Conservation (phyloP, 2,329 filamentous ascomycete genomes). For the Pseudogymnoascus destructans region DNA sequence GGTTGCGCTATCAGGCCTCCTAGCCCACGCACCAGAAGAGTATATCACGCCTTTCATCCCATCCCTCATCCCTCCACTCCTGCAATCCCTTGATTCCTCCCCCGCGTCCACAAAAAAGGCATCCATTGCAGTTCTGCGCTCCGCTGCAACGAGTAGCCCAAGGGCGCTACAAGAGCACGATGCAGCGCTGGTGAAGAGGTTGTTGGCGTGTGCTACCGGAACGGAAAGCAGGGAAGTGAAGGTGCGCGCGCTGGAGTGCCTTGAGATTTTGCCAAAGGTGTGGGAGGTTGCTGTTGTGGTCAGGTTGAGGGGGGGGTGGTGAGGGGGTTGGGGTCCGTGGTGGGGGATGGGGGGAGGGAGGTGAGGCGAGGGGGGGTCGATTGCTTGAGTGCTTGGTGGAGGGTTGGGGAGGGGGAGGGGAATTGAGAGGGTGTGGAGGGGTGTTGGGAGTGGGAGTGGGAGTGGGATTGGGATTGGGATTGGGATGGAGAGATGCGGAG, state of each 20-base stretch:
- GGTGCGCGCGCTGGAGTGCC: conserved; percentile 21
- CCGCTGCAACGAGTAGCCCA: conserved; percentile 9
- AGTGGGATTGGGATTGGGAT: conserved; percentile 14
- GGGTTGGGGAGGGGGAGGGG: conserved; percentile 11
- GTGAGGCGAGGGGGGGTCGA: conserved; percentile 20
- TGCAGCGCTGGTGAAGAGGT: conserved; percentile 21
- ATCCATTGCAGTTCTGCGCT: conserved; percentile 15
- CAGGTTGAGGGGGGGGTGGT: conserved; percentile 17
- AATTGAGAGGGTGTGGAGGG: not conserved
- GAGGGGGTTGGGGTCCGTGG: conserved; percentile 19
- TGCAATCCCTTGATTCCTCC: conserved; percentile 18
- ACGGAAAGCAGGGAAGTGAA: not conserved
- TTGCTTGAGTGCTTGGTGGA: conserved; percentile 21
- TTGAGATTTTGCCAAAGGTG: conserved; percentile 18
- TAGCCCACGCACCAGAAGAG: conserved; percentile 18
- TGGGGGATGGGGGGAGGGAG: conserved; percentile 20
- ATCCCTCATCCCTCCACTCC: conserved; percentile 17
- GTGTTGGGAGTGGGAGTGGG: conserved; percentile 19
- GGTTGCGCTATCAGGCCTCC: conserved; percentile 21
- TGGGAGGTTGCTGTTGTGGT: conserved; percentile 11
- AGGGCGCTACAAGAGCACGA: conserved; percentile 19
- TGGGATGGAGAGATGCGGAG: too few species aligned
- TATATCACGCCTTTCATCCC: conserved; percentile 12
- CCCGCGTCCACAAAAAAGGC: conserved; percentile 18
- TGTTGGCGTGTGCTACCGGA: conserved; percentile 9